Evolutionary conservation across 306 rosid genomes (phyloP), one percentile per base, ranked within the genome.

Genomic region (Pueraria montana): DNA sequence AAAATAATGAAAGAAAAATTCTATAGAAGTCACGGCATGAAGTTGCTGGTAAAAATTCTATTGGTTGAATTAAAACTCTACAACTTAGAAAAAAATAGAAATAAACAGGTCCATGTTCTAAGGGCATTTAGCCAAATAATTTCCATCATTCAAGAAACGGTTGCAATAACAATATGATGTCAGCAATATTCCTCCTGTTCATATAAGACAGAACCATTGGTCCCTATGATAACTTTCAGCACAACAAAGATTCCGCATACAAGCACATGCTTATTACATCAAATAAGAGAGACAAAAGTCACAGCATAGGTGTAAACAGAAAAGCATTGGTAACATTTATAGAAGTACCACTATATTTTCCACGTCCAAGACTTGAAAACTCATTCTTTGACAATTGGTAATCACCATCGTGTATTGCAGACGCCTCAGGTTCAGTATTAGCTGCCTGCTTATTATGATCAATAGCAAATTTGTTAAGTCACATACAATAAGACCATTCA

Each of bases 341-440:
- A 64, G 66, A 20, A 34, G 46, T 92, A 96, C 98, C 99, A 77
- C 98, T 96, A 75, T 88, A 94, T 84, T 96, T 96, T 80, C 94
- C 96, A 86, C 87, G 93, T 62, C 91, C 91, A 87, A 90, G 83
- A 82, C 91, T 88, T 76, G 97, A 92, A 87, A 93, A 88, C 59
- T 75, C 98, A 85, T 91, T 92, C 83, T 93, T 95, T 36, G 92
- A 88, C 82, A 95, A 82, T 86, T 87, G 98, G 91, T 85, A 95
- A 77, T 89, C 94, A 67, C 93, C 90, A 79, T 88, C 88, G 53
- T 89, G 95, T 68, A 92, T 75, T 38, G 89, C 93, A 82, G 97
- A 88, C 61, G 87, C 91, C 83, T 96, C 99, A 23, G 92, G 91
- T 82, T 96, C 99, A 74, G 88, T 82, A 87, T 94, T 94, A 80